Evolutionary conservation across 352 stramenopile species (phyloP).

Genomic region (Thraustotheca clavata): DNA sequence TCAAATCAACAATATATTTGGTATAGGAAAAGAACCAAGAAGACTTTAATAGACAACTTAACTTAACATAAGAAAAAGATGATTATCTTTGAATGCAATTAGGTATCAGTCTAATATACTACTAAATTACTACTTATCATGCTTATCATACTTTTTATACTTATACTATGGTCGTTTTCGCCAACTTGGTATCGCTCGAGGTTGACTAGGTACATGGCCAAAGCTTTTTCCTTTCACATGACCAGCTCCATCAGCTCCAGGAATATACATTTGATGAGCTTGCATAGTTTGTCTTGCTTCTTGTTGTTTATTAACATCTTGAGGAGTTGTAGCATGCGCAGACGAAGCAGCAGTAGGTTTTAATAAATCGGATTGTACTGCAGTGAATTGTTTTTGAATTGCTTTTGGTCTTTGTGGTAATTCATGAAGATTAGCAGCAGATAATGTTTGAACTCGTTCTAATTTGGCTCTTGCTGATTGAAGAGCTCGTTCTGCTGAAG

Average conservation of each 20-base stretch:
- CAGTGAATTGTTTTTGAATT: background rate
- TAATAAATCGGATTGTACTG: background rate
- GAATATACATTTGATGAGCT: slow-evolving; percentile 4
- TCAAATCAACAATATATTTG: no score
- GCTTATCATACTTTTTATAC: no score
- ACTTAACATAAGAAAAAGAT: no score
- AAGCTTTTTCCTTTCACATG: slow-evolving; percentile 19
- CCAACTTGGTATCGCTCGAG: background rate
- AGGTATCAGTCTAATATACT: no score
- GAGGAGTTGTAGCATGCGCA: background rate
- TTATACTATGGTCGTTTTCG: background rate
- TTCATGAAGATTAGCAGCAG: background rate
- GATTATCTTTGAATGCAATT: no score
- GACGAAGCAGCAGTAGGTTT: slow-evolving; percentile 13
- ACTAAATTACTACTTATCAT: no score
- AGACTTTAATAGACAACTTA: no score
- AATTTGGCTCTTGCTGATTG: background rate
- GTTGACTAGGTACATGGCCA: slow-evolving; percentile 15
- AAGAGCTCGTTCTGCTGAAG: background rate
- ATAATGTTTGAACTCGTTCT: background rate
- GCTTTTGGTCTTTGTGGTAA: background rate
- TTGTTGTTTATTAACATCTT: background rate
- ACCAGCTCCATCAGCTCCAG: background rate
- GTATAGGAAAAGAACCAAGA: no score
- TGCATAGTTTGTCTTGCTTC: background rate